Conservation (phyloP, 2,329 filamentous ascomycete genomes). For the Alternaria novae-zelandiae region DNA sequence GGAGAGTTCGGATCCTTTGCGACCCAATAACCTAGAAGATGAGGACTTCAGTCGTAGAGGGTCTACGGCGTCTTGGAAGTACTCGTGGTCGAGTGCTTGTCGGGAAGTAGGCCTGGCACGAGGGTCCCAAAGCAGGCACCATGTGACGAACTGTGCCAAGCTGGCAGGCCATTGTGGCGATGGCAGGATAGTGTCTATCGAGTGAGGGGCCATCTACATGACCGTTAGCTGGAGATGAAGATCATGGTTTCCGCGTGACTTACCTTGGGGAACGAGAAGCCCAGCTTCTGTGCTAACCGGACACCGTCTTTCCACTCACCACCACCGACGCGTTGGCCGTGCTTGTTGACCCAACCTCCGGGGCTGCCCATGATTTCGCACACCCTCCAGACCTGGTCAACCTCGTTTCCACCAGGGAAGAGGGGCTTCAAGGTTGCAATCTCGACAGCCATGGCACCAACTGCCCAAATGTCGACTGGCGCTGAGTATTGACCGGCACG, state of each 20-base stretch:
- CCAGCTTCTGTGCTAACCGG: conserved; percentile 89
- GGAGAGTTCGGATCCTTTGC: conserved; percentile 86
- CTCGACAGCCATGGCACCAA: conserved; percentile 98
- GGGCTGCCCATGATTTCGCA: conserved; percentile 99
- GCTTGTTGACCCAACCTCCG: conserved; percentile 96
- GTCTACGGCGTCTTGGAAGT: conserved; percentile 90
- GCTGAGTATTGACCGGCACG: conserved; percentile 96
- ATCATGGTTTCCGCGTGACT: conserved; percentile 2
- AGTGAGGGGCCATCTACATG: conserved; percentile 93
- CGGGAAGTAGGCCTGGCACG: conserved; percentile 88
- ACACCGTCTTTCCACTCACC: conserved; percentile 98
- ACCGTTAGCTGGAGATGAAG: conserved; percentile 10
- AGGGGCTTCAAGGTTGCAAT: conserved; percentile 95
- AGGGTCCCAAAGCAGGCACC: conserved; percentile 99
- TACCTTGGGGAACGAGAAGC: conserved; percentile 93
- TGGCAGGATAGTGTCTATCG: conserved; percentile 92
- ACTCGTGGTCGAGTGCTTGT: conserved; percentile 94
- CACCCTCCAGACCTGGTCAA: conserved; percentile 98
- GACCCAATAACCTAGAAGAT: conserved; percentile 79
- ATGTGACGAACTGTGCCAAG: conserved; percentile 91
- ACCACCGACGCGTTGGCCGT: conserved; percentile 83
- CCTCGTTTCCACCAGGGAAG: conserved; percentile 97
- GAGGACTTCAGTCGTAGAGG: conserved; percentile 91
- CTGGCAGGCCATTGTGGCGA: conserved; percentile 89
- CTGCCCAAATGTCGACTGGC: conserved; percentile 97